Percentiles rank a stretch among this genome's conserved stretches.
These are phyloP conservation scores for Aspergillus sp. DNA, from an alignment of 2,329 filamentous ascomycete genomes.

Conservation along the genomic window DNA sequence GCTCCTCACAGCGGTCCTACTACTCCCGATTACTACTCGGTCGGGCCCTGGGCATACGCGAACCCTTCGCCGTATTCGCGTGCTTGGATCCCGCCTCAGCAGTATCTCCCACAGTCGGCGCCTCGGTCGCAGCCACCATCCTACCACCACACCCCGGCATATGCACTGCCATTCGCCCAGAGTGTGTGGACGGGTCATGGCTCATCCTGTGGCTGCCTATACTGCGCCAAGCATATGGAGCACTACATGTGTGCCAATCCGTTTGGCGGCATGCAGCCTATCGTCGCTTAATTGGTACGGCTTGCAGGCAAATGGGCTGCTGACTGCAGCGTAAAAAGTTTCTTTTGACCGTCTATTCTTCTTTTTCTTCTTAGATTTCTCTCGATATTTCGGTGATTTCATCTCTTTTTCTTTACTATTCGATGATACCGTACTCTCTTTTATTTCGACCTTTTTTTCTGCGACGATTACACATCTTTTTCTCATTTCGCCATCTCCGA, in stretches of 20 bases:
- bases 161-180: conserved; percentile 41
- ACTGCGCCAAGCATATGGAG: conserved; percentile 47
- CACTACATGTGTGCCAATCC: conserved; percentile 44
- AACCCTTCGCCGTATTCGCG: conserved; percentile 40
- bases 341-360: conserved; percentile 6
- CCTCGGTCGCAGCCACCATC: conserved; percentile 42
- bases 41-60: conserved; percentile 38
- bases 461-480: conserved; percentile 22
- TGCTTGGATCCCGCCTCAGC: conserved; percentile 32
- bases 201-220: conserved; percentile 43
- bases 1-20: conserved; percentile 45
- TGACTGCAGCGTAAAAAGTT: conserved; percentile 3
- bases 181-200: conserved; percentile 45
- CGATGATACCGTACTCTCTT: conserved; percentile 26
- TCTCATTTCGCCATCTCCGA: conserved; percentile 21
- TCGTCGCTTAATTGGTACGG: conserved; percentile 31
- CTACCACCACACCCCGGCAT: conserved; percentile 46
- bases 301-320: conserved; percentile 8
- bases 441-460: conserved; percentile 12
- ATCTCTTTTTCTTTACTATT: conserved; percentile 11
- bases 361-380: conserved; percentile 21
- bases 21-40: conserved; percentile 44
- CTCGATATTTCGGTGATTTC: conserved; percentile 17
- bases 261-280: conserved; percentile 42
- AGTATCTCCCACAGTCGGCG: conserved; percentile 29